phyloP scores from a whole-genome alignment of 2,329 filamentous ascomycete species.

The Lasiodiplodia sp. region DNA sequence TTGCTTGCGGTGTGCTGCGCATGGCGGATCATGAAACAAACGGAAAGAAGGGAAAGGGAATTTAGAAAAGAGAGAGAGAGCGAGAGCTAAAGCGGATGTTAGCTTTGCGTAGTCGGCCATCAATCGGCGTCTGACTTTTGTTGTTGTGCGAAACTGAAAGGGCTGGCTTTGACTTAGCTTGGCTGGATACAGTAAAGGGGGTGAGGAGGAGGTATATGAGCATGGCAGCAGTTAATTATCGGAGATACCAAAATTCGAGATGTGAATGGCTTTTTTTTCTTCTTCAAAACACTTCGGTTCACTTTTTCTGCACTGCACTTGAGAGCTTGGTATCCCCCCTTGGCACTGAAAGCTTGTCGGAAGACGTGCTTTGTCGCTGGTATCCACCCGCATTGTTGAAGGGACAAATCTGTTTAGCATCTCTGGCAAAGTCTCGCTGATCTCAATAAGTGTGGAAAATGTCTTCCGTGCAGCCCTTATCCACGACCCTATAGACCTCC shows the following conservation, averaged over 20 bases:
- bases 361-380: too few species aligned
- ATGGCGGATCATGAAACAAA: background rate
- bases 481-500: too few species aligned
- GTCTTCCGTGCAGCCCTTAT: too few species aligned
- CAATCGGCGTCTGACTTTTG: background rate
- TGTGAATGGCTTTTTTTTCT: constrained; percentile 27
- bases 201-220: background rate
- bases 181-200: background rate
- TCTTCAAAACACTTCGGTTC: background rate
- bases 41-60: background rate
- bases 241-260: constrained; percentile 27
- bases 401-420: too few species aligned
- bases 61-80: background rate
- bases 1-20: background rate
- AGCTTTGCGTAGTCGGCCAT: background rate
- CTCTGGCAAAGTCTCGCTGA: too few species aligned
- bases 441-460: too few species aligned
- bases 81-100: background rate
- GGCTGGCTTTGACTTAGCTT: background rate
- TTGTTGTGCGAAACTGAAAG: background rate
- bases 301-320: background rate
- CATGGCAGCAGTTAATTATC: constrained; percentile 22
- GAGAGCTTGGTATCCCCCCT: too few species aligned
- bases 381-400: too few species aligned
- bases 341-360: background rate